A percentile compares a stretch with the other conserved stretches of the same genome.
phyloP scores from a whole-genome alignment of 2,329 filamentous ascomycete species.

The Fusarium incarnatum region DNA sequence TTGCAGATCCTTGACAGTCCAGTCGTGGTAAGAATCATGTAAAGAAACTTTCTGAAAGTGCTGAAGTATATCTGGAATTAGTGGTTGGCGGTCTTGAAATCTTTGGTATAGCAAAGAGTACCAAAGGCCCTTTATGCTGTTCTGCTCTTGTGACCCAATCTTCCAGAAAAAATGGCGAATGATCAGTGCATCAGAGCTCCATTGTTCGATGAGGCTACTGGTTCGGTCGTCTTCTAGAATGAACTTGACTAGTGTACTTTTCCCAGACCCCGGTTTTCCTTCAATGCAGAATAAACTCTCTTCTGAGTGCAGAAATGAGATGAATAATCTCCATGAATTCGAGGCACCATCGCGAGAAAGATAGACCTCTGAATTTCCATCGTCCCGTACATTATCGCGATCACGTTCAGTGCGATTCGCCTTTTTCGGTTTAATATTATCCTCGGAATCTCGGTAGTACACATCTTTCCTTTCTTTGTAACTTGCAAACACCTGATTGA shows the following conservation, averaged over 20 bases:
- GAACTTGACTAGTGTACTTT: constrained; percentile 30
- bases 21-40: background rate
- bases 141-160: rapidly evolving
- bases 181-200: no score
- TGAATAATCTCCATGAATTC: no score
- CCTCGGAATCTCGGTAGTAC: no score
- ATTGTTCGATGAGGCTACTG: no score
- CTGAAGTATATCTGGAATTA: no score
- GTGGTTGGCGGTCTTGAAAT: no score
- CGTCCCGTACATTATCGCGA: background rate
- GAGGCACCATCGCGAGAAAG: no score
- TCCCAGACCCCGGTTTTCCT: constrained; percentile 32
- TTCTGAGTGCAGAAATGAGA: background rate
- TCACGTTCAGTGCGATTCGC: no score
- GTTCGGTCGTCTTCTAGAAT: no score
- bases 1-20: background rate
- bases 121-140: background rate
- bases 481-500: background rate
- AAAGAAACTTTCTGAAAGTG: no score
- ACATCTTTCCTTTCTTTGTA: no score
- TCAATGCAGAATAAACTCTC: background rate
- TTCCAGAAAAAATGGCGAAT: constrained; percentile 1
- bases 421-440: no score
- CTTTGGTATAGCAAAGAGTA: background rate
- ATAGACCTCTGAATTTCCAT: rapidly evolving